These are phyloP conservation scores for Sporobolomyces roseus DNA, from an alignment of 768 basidiomycete genomes.

Conservation along the genomic window DNA sequence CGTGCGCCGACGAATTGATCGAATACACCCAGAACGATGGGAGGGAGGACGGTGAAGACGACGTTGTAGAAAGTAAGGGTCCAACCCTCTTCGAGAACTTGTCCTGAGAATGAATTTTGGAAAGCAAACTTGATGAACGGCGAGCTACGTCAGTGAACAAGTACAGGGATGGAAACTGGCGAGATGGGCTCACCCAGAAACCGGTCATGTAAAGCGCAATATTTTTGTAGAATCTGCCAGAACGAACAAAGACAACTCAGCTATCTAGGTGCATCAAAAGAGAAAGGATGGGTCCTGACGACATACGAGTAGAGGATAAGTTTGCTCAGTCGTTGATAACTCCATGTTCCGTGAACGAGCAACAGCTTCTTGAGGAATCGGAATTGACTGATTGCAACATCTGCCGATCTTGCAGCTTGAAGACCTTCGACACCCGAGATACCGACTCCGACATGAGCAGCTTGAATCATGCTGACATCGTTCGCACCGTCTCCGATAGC, in stretches of 20 bases:
- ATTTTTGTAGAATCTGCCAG: constrained; percentile 75
- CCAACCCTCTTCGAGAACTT: constrained; percentile 98
- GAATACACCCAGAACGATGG: constrained; percentile 94
- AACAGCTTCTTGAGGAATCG: constrained; percentile 88
- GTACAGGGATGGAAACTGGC: too few relatives aligned
- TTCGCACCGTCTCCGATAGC: constrained; percentile 99
- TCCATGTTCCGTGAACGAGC: constrained; percentile 97
- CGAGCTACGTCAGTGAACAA: too few relatives aligned
- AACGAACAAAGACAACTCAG: background rate
- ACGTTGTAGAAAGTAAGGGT: constrained; percentile 84
- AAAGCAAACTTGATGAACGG: constrained; percentile 71
- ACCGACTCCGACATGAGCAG: constrained; percentile 95
- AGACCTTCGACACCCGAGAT: constrained; percentile 98
- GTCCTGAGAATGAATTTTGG: constrained; percentile 99
- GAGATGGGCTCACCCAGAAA: constrained; percentile 83
- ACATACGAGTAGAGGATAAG: constrained; percentile 81
- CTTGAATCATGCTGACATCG: constrained; percentile 99
- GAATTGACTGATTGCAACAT: constrained; percentile 91
- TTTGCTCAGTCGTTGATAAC: constrained; percentile 89
- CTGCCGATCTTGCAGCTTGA: constrained; percentile 95
- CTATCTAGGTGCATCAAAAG: background rate
- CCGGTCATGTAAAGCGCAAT: constrained; percentile 97
- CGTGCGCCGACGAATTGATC: constrained; percentile 98
- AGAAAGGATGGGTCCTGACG: background rate
- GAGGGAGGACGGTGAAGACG: constrained; percentile 89